Conservation (phyloP, 2,329 filamentous ascomycete genomes). For the Trichoderma sp. region DNA sequence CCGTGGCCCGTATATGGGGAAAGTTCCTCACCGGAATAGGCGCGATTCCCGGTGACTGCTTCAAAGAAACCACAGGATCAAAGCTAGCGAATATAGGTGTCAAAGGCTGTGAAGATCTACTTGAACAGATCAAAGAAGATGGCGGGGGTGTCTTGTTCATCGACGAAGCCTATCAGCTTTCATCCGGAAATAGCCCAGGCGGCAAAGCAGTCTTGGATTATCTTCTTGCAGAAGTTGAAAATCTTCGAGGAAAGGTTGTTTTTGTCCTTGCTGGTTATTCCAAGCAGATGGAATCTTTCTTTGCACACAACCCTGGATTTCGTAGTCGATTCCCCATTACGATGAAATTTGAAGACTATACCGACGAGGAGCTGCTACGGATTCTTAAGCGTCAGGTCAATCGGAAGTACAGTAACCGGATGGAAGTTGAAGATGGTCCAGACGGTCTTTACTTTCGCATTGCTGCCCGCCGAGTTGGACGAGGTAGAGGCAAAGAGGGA, state of each 20-base stretch:
- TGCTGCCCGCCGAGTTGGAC: conserved; percentile 60
- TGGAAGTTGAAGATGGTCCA: conserved; percentile 61
- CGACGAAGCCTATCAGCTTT: conserved; percentile 77
- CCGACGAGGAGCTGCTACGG: conserved; percentile 60
- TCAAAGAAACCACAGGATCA: conserved; percentile 70
- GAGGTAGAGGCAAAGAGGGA: conserved; percentile 62
- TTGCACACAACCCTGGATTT: conserved; percentile 71
- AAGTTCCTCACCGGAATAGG: conserved; percentile 64
- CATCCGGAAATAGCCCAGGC: conserved; percentile 56
- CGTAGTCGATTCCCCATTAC: conserved; percentile 66
- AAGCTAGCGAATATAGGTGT: conserved; percentile 65
- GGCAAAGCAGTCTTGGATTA: conserved; percentile 68
- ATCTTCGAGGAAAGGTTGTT: conserved; percentile 66
- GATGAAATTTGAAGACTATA: conserved; percentile 70
- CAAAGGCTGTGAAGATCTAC: conserved; percentile 53
- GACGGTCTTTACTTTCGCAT: conserved; percentile 66
- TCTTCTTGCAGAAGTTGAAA: conserved; percentile 72
- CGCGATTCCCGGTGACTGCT: conserved; percentile 59
- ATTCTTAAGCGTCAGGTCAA: conserved; percentile 61
- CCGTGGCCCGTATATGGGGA: conserved; percentile 70
- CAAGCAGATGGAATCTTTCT: conserved; percentile 76
- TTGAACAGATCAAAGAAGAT: conserved; percentile 49
- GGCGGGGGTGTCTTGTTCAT: conserved; percentile 74
- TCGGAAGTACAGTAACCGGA: conserved; percentile 53
- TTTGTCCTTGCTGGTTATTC: conserved; percentile 74